Conservation (phyloP, 805 yeast genomes). For the Suhomyces kilbournensis region DNA sequence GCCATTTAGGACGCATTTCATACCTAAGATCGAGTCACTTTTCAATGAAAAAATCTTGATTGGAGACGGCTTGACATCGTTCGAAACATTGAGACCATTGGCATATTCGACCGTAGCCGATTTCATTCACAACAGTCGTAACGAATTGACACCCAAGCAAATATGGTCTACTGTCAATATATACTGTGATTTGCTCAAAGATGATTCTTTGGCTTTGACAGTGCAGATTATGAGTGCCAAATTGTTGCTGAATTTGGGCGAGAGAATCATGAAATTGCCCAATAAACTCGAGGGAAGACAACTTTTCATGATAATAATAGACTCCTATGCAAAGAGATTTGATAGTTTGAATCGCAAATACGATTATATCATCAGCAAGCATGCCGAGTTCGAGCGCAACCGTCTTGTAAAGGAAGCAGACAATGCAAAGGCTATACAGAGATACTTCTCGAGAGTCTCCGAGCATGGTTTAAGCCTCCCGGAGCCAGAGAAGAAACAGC, state of each 20-base stretch:
- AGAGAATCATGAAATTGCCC: conserved; percentile 77
- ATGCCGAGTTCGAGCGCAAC: conserved; percentile 48
- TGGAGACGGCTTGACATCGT: conserved; percentile 90
- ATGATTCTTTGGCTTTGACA: conserved; percentile 75
- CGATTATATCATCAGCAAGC: conserved; percentile 60
- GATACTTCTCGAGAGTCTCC: conserved; percentile 30
- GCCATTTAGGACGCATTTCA: conserved; percentile 74
- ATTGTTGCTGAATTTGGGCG: conserved; percentile 80
- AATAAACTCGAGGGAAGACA: conserved; percentile 81
- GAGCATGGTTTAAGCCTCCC: conserved; percentile 24
- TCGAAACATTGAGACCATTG: conserved; percentile 84
- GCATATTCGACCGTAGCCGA: conserved; percentile 97
- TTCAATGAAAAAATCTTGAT: conserved; percentile 85
- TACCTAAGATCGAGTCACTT: conserved; percentile 79
- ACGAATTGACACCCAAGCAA: conserved; percentile 76
- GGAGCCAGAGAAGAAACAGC: neutral
- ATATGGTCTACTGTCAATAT: conserved; percentile 84
- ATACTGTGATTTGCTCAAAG: conserved; percentile 78
- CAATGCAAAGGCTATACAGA: conserved; percentile 36
- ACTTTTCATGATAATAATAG: conserved; percentile 79
- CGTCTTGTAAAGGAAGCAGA: conserved; percentile 41
- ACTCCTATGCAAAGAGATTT: conserved; percentile 83
- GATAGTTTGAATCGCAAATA: conserved; percentile 70
- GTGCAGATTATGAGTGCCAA: conserved; percentile 98
- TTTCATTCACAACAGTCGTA: conserved; percentile 86